These are phyloP conservation scores for Halophytophthora polymorphica DNA, from an alignment of 352 stramenopile genomes.

Conservation along the genomic window DNA sequence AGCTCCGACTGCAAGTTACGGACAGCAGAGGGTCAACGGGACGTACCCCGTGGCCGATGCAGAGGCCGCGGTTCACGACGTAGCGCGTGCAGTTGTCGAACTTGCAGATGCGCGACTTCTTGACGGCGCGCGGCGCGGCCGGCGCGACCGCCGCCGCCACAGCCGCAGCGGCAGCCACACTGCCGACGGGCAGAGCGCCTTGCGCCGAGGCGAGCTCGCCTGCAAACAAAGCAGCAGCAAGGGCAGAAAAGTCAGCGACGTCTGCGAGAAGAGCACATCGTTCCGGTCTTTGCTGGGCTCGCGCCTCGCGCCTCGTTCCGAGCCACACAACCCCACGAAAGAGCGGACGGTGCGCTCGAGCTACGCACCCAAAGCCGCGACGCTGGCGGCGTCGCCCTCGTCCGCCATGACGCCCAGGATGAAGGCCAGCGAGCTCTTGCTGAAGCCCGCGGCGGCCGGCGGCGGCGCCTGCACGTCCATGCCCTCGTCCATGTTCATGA, in stretches of 20 bases:
- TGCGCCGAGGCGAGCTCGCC: conserved; percentile 2
- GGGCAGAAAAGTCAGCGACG: not conserved
- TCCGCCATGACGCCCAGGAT: conserved; percentile 31
- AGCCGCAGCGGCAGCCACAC: conserved; percentile 12
- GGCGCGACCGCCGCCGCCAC: conserved; percentile 9
- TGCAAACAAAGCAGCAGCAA: conserved; percentile 24
- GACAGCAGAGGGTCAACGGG: conserved; percentile 17
- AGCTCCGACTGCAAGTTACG: not conserved
- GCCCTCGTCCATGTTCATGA: conserved; percentile 29
- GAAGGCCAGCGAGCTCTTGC: conserved; percentile 45
- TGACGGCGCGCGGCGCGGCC: conserved; percentile 16
- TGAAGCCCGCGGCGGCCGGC: conserved; percentile 2
- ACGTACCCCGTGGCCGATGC: conserved; percentile 65
- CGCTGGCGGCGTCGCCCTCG: conserved; percentile 18
- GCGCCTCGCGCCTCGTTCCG: too few species aligned
- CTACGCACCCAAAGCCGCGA: conserved; percentile 31
- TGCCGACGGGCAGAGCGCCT: conserved; percentile 13
- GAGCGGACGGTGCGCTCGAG: conserved; percentile 10
- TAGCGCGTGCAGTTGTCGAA: conserved; percentile 73
- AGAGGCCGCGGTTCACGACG: conserved; percentile 72
- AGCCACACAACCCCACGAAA: conserved; percentile 20
- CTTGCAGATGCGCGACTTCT: conserved; percentile 78
- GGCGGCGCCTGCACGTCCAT: not conserved
- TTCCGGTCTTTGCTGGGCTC: too few species aligned
- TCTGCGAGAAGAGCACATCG: not conserved